A percentile compares a stretch with the other conserved stretches of the same genome.
Evolutionary conservation across 805 yeast species (phyloP).

Genomic region (Brettanomyces anomalus): DNA sequence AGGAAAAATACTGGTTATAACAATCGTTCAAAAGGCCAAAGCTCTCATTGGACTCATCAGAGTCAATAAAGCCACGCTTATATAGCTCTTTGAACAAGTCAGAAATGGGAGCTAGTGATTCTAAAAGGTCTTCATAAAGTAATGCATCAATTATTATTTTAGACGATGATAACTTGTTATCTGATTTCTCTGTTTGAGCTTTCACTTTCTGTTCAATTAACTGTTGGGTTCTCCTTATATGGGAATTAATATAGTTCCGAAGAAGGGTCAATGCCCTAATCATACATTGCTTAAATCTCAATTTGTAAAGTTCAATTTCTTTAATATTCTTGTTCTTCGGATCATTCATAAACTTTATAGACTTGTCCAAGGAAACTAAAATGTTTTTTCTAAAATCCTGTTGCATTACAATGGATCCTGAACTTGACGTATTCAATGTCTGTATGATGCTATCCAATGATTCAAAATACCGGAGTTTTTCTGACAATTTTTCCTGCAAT

Average conservation of each 20-base stretch:
- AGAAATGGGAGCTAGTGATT: slow-evolving; percentile 14
- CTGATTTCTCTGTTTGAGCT: slow-evolving; percentile 4
- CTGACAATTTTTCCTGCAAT: slow-evolving; percentile 36
- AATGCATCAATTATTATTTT: slow-evolving; percentile 51
- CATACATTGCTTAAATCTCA: slow-evolving; percentile 75
- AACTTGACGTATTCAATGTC: slow-evolving; percentile 52
- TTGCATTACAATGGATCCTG: slow-evolving; percentile 59
- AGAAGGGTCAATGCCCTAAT: slow-evolving; percentile 72
- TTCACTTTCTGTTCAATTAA: slow-evolving; percentile 12
- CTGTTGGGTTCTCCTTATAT: slow-evolving; percentile 28
- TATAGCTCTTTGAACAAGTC: slow-evolving; percentile 21
- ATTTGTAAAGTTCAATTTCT: slow-evolving; percentile 60
- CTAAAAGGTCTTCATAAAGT: slow-evolving; percentile 54
- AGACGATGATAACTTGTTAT: slow-evolving; percentile 9
- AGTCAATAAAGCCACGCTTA: slow-evolving; percentile 12
- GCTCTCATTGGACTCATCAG: slow-evolving; percentile 33
- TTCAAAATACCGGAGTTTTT: slow-evolving; percentile 53
- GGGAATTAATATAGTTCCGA: slow-evolving; percentile 51
- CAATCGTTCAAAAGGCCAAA: slow-evolving; percentile 62
- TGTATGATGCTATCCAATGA: slow-evolving; percentile 62
- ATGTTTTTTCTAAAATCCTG: slow-evolving; percentile 43
- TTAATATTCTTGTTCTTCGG: slow-evolving; percentile 45
- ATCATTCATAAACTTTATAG: slow-evolving; percentile 49
- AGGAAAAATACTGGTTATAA: slow-evolving; percentile 49
- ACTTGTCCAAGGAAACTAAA: slow-evolving; percentile 53